Base-by-base conservation (phyloP, 2,329 filamentous ascomycete species). In the Hymenoscyphus occultus region DNA sequence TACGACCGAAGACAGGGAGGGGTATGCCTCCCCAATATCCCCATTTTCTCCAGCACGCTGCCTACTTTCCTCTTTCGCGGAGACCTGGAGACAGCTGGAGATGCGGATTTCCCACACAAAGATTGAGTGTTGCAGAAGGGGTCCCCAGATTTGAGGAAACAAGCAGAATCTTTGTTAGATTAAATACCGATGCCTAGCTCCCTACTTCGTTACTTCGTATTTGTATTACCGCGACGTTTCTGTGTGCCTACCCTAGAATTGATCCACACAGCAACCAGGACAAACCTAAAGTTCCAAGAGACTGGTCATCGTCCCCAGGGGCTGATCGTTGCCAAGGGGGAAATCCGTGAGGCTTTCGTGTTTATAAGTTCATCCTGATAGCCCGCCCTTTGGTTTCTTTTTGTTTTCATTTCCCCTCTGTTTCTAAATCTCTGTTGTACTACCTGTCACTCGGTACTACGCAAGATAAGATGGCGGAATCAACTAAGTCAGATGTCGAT, bases 391-490 rank as follows among this genome's bases (percentile, higher is more conserved):
- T 32, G 51, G 40, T 19, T 51, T 54, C 10, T 32, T 31, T 61
- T 31, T n/a, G 9, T 39, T 35, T 42, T 32, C 22, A 31, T 61
- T 54, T 13, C 39, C n/a, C 32, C 59, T 42, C 2, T 54, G 0
- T 28, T 2, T 28, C 22, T 12, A 12, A 12, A 54, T 51, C 3
- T 9, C 19, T 28, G 48, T 22, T 54, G 48, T 54, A 10, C 22
- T 54, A 54, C 48, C 48, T 54, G 48, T 54, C 28, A 54, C 19
- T 54, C 48, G 19, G 19, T 54, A 22, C 48, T 54, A 54, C 48
- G 22, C 48, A 28, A 54, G 48, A 54, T 14, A 67, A 28, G 10
- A 71, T 71, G 69, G 63, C 67, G 22, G 66, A 68, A 22, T 59
- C 39, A 16, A 54, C 31, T 40, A 69, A 69, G n/a, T 1, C 32